Evolutionary conservation across 495 filamentous ascomycete genomes (phyloP).

Genomic region (Xylaria scruposa): DNA sequence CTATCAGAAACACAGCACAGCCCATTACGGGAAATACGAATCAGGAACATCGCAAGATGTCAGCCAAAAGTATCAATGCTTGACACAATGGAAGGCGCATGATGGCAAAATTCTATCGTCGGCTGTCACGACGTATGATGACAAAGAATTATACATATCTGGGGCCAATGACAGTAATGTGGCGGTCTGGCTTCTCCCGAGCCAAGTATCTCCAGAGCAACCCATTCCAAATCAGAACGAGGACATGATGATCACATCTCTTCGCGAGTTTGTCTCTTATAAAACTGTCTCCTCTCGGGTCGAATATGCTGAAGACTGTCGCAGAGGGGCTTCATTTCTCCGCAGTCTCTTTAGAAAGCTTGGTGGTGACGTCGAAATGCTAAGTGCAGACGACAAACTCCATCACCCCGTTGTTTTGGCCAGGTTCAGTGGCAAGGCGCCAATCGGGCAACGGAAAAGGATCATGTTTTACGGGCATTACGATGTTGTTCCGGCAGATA

Average conservation of each 20-base stretch:
- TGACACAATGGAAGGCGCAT: conserved; percentile 85
- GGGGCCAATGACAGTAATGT: conserved; percentile 94
- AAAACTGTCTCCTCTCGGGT: conserved; percentile 87
- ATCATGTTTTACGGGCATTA: conserved; percentile 98
- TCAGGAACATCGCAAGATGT: conserved; percentile 67
- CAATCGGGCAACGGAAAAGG: conserved; percentile 69
- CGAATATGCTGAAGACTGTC: conserved; percentile 86
- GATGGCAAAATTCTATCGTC: conserved; percentile 88
- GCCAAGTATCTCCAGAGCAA: conserved; percentile 50
- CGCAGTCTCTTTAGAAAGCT: conserved; percentile 87
- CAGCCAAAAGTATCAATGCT: conserved; percentile 85
- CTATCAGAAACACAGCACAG: conserved; percentile 62
- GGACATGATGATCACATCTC: conserved; percentile 81
- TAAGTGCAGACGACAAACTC: conserved; percentile 70
- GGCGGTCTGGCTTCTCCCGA: conserved; percentile 84
- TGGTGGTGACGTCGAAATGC: conserved; percentile 84
- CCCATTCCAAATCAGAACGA: conserved; percentile 41
- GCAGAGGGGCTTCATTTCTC: conserved; percentile 88
- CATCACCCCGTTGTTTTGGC: conserved; percentile 92
- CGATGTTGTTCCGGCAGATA: conserved; percentile 94
- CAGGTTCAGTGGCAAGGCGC: conserved; percentile 75
- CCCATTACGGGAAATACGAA: conserved; percentile 59
- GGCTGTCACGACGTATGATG: conserved; percentile 68
- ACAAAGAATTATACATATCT: conserved; percentile 81
- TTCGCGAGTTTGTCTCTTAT: conserved; percentile 85